Evolutionary conservation across 768 basidiomycete species (phyloP), one percentile per base, ranked within the genome.

Genomic region (Rhodotorula taiwanensis): DNA sequence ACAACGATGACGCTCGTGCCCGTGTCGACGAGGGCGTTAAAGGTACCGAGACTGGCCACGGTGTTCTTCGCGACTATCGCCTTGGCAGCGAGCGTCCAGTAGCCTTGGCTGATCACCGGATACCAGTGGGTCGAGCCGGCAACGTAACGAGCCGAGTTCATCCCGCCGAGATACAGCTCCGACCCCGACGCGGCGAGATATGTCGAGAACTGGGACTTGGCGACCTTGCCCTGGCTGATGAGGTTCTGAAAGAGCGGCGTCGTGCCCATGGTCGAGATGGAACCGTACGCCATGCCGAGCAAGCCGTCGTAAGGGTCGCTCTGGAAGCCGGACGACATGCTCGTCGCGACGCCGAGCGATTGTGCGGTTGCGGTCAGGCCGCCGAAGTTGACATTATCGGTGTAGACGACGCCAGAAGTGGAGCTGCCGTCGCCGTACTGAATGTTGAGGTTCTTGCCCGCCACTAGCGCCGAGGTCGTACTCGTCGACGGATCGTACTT

Each of bases 401-500:
- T 72, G 71, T 79, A 83, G 25, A 79, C 74, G 13, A 74, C 70
- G 25, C 82, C 83, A 4, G 66, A 49, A 7, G 81, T 80, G 15
- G 75, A 72, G 4, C 79, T 79, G 20, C 81, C 81, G 64, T 83
- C 82, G 31, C 79, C 82, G 66, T 80, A 83, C 13, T 75, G 70
- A 58, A 83, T 77, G 23, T 67, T 72, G 70, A 82, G 82, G n/a
- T 52, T 55, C 45, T 60, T 60, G 53, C 39, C 45, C 10, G 48
- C 23, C 3, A 77, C 75, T 21, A 53, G 52, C 1, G 80, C 73
- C 20, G 79, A 77, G 3, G 77, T 75, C 28, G 75, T 76, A 5
- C 43, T 47, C 16, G 59, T 34, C 14, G 70, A 71, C 15, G 80
- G 75, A 51, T 77, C 70, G 67, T 79, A 81, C 52, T 65, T 66